Base-by-base conservation (phyloP, 2,329 filamentous ascomycete genomes). In the Fusarium incarnatum region DNA sequence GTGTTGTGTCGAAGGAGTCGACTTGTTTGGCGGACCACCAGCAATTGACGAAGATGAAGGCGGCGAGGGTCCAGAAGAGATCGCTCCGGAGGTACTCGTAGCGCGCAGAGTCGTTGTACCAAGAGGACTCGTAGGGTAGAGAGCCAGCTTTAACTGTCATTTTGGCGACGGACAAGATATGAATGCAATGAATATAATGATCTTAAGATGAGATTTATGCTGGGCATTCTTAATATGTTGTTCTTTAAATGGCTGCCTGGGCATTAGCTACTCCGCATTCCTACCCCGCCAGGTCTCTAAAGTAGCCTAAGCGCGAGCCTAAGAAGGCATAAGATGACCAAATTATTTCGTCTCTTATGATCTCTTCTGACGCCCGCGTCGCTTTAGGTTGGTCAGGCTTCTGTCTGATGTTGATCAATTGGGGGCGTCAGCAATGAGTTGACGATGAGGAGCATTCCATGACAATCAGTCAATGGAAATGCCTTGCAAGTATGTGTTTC, bases 21-120 rank as follows among this genome's bases (percentile, higher is more conserved):
- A 58, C 40, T 16, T 71, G 64, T n/a, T 49, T 54, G 1, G 25
- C 22, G 15, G 52, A 54, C 68, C 68, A 68, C 54, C 50, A 61
- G 34, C 18, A 49, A n/a, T 71, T 71, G 20, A 11, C 53, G 8
- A 59, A 3, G 16, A 71, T 56, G 22, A 54, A 25, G 20, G 63
- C 25, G 3, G 59, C 68, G 3, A 71, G 28, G 12, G 48, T 41
- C 68, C 68, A 71, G 46, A 71, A 71, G 4, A 55, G 9, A 37
- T 71, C 68, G 12, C 53, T 71, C n/a, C 45, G 30, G 8, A 71
- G 7, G 12, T 66, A 69, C 34, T 72, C 68, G 13, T 63, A 66
- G 7, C 62, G 61, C 5, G 28, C 25, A 10, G 56, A 22, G 44
- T 69, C 67, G 12, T 50, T 41, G 61, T 70, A 70, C 67, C 56